phyloP scores from a whole-genome alignment of 2,329 filamentous ascomycete species.

The Beauveria sp. region DNA sequence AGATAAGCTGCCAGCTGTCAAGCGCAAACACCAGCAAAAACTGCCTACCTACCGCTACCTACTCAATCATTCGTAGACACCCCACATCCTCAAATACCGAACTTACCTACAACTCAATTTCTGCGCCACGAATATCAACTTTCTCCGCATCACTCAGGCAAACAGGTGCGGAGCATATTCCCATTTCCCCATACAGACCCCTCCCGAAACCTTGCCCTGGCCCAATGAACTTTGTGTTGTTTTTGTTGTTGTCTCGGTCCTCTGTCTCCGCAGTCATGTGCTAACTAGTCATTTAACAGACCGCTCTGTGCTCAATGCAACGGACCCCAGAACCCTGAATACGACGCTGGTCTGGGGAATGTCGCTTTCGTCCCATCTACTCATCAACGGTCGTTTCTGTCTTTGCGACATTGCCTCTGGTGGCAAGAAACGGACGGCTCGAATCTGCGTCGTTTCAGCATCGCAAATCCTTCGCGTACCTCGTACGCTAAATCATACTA shows the following conservation, averaged over 20 bases:
- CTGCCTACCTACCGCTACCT: too few species aligned
- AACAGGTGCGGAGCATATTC: background rate
- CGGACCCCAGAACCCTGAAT: constrained; percentile 1
- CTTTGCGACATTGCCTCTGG: background rate
- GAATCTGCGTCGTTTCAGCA: background rate
- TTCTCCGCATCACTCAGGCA: too few species aligned
- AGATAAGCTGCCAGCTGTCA: too few species aligned
- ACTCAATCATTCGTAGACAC: too few species aligned
- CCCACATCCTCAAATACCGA: too few species aligned
- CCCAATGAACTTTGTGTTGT: background rate
- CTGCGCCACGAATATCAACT: too few species aligned
- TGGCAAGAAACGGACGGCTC: background rate
- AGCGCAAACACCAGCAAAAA: too few species aligned
- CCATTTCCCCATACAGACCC: background rate
- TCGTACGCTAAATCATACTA: background rate
- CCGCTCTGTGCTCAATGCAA: background rate
- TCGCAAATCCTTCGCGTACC: background rate
- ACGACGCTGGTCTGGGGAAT: background rate
- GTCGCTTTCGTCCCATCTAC: background rate
- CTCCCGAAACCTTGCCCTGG: background rate
- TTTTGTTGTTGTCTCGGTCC: too few species aligned
- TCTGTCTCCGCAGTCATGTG: background rate
- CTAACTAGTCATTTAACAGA: background rate
- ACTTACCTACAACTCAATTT: too few species aligned
- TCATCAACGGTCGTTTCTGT: background rate